Evolutionary conservation across 345 rosid genomes (phyloP).

Genomic region (Dipteronia dyeriana): DNA sequence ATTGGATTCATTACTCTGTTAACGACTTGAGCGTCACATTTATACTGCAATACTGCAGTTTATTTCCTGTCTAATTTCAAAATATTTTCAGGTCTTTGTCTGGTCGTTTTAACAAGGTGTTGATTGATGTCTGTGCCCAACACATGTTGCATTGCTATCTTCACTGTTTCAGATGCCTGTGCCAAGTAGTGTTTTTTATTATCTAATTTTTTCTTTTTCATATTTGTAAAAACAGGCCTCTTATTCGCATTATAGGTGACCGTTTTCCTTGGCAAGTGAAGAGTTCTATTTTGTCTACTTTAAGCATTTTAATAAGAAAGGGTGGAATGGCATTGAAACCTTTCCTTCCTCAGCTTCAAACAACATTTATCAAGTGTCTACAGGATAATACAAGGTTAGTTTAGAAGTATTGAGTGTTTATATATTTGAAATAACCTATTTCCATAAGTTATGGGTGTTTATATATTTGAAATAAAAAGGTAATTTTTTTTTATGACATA

Average conservation of each 20-base stretch:
- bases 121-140: background rate
- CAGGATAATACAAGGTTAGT: conserved; percentile 89
- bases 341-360: conserved; percentile 98
- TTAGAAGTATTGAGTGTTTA: background rate
- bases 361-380: conserved; percentile 90
- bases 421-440: background rate
- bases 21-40: background rate
- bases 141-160: background rate
- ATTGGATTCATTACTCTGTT: background rate
- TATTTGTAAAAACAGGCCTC: conserved; percentile 68
- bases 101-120: background rate
- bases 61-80: background rate
- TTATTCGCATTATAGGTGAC: conserved; percentile 92
- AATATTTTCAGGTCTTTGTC: background rate
- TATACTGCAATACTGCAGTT: background rate
- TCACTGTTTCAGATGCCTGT: background rate
- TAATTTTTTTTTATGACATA: background rate
- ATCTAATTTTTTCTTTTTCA: conserved; percentile 5
- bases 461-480: background rate
- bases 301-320: conserved; percentile 75
- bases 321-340: conserved; percentile 91
- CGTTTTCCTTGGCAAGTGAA: conserved; percentile 99
- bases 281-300: conserved; percentile 87
- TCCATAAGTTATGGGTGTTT: background rate
- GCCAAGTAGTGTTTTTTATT: background rate